Evolutionary conservation across 176 grass and related monocot genomes (phyloP).

Genomic region (Phyllostachys edulis): DNA sequence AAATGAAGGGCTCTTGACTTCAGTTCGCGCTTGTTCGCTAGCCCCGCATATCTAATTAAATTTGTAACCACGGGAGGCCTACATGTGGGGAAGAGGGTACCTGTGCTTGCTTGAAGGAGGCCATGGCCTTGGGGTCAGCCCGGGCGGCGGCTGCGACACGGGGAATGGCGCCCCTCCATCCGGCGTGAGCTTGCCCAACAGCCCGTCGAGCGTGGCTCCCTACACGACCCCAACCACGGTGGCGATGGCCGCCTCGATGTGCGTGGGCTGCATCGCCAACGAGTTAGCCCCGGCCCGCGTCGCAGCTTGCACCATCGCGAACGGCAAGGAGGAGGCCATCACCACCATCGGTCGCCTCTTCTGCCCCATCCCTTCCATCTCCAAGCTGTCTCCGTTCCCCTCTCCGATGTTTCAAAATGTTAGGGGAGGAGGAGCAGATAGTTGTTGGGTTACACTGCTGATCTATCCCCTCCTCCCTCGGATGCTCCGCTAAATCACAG

Average conservation of each 20-base stretch:
- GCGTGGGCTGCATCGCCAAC: conserved; percentile 70
- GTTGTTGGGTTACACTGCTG: neutral
- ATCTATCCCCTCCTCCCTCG: conserved; percentile 37
- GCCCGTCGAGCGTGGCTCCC: conserved; percentile 69
- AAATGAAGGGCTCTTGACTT: neutral
- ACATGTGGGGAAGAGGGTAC: conserved; percentile 4
- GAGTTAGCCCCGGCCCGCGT: conserved; percentile 46
- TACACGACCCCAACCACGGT: conserved; percentile 68
- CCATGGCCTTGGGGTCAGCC: conserved; percentile 57
- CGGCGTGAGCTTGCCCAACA: conserved; percentile 70
- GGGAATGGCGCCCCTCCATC: conserved; percentile 43
- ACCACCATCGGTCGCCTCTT: conserved; percentile 48
- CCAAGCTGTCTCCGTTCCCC: neutral
- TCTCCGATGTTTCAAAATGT: neutral
- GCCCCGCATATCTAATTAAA: neutral
- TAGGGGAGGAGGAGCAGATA: neutral
- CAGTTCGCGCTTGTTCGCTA: neutral
- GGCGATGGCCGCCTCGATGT: conserved; percentile 67
- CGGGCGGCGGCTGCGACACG: conserved; percentile 35
- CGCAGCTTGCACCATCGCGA: conserved; percentile 34
- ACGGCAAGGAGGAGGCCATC: conserved; percentile 25
- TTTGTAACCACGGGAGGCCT: neutral
- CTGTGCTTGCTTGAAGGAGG: conserved; percentile 79
- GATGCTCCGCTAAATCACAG: conserved; percentile 13
- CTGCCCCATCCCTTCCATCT: conserved; percentile 44